Conservation (phyloP, 140 eudicot species). For the Erigeron philadelphicus region DNA sequence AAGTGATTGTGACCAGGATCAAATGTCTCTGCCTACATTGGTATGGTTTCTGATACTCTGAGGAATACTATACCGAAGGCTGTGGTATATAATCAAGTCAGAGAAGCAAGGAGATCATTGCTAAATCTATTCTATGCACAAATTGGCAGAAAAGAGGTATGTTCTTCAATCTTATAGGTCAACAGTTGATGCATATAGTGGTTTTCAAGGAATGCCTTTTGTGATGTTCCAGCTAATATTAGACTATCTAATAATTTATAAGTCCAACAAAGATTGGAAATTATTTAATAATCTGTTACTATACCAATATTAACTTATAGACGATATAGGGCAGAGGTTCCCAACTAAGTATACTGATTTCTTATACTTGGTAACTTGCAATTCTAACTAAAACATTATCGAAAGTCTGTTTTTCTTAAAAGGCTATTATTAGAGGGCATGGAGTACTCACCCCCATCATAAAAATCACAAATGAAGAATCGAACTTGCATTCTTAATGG, state of each 20-base stretch:
- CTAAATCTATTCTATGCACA: constrained; percentile 80
- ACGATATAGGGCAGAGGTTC: not conserved
- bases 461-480: not conserved
- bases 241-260: not conserved
- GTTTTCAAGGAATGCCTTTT: not conserved
- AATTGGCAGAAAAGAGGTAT: constrained; percentile 87
- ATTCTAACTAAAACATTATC: too few species aligned
- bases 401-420: too few species aligned
- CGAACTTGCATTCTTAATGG: not conserved
- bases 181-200: not conserved
- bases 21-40: constrained; percentile 74
- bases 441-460: not conserved
- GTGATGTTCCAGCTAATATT: too few species aligned
- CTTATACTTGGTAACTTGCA: not conserved
- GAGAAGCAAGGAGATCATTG: constrained; percentile 78
- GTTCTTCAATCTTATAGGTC: not conserved
- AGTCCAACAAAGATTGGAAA: not conserved
- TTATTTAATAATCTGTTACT: constrained; percentile 1
- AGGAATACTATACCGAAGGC: constrained; percentile 87
- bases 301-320: not conserved
- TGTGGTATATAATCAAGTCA: constrained; percentile 91
- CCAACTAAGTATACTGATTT: not conserved
- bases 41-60: constrained; percentile 83
- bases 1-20: constrained; percentile 52
- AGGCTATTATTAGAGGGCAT: not conserved